These are phyloP conservation scores for Zygosaccharomyces lentus DNA, from an alignment of 805 yeast genomes.

Conservation along the genomic window DNA sequence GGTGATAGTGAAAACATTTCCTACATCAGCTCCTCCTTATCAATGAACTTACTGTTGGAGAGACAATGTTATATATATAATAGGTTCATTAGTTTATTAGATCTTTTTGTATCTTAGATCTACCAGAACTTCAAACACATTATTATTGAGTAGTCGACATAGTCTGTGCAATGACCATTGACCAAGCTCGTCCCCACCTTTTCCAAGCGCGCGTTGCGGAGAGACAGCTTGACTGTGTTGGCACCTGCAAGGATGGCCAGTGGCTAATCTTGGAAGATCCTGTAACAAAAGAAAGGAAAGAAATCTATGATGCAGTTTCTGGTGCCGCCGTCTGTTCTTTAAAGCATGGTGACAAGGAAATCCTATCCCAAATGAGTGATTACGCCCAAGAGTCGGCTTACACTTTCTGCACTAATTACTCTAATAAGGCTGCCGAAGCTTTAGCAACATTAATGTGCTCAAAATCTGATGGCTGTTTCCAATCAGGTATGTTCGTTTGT, in stretches of 20 bases:
- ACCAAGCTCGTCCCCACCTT: neutral
- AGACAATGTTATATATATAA: no score
- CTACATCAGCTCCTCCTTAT: no score
- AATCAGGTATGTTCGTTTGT: slow-evolving; percentile 45
- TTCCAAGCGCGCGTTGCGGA: neutral
- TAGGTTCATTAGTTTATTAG: no score
- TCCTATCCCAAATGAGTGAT: slow-evolving; percentile 36
- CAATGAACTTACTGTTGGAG: no score
- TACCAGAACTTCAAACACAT: neutral
- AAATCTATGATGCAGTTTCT: slow-evolving; percentile 42
- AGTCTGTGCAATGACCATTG: neutral
- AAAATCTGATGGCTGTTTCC: slow-evolving; percentile 32
- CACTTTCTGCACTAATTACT: slow-evolving; percentile 34
- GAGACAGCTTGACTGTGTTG: slow-evolving; percentile 4
- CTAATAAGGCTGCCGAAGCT: slow-evolving; percentile 41
- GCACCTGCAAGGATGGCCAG: slow-evolving; percentile 6
- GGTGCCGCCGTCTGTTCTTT: slow-evolving; percentile 51
- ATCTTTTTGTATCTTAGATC: neutral
- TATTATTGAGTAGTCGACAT: neutral
- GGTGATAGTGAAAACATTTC: no score
- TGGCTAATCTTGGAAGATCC: slow-evolving; percentile 7
- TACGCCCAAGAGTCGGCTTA: slow-evolving; percentile 38
- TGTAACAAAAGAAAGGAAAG: slow-evolving; percentile 27
- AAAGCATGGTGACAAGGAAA: slow-evolving; percentile 41
- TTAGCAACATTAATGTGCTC: slow-evolving; percentile 43